A percentile compares a stretch with the other conserved stretches of the same genome.
Evolutionary conservation across 805 yeast genomes (phyloP).

Genomic region (Myxozyma neglecta): DNA sequence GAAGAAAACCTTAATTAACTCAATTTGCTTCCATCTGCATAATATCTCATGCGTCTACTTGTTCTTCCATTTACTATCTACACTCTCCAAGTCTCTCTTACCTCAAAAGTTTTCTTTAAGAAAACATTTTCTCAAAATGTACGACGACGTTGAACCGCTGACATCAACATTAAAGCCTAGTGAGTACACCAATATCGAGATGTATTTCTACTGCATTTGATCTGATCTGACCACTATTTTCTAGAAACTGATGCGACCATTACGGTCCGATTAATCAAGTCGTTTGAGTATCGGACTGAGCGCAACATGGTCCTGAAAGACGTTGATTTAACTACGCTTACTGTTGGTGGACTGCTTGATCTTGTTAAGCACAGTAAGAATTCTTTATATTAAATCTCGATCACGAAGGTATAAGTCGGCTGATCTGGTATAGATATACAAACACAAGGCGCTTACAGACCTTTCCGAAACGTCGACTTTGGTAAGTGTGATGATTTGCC

Average conservation of each 20-base stretch:
- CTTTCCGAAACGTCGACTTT: constrained; percentile 67
- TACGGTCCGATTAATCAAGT: constrained; percentile 83
- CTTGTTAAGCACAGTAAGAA: constrained; percentile 43
- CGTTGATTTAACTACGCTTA: constrained; percentile 67
- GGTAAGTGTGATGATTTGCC: constrained; percentile 14
- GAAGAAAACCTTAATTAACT: too few species aligned
- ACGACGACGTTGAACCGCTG: constrained; percentile 55
- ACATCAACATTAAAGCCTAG: constrained; percentile 75
- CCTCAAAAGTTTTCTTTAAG: too few species aligned
- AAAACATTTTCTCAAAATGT: too few species aligned
- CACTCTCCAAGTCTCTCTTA: too few species aligned
- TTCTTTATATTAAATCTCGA: neutral
- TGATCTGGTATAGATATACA: constrained; percentile 40
- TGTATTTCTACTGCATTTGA: neutral
- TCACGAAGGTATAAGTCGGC: too few species aligned
- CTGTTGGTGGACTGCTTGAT: constrained; percentile 63
- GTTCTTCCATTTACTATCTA: too few species aligned
- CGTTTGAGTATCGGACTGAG: constrained; percentile 88
- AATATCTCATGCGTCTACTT: too few species aligned
- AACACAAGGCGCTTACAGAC: constrained; percentile 70
- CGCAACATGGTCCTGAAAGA: constrained; percentile 68
- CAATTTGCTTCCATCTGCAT: too few species aligned
- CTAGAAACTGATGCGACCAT: constrained; percentile 57
- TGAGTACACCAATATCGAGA: constrained; percentile 37
- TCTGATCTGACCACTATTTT: neutral